Conservation (phyloP, 73 alveolate genomes). For the Paraurostyla sp. region DNA sequence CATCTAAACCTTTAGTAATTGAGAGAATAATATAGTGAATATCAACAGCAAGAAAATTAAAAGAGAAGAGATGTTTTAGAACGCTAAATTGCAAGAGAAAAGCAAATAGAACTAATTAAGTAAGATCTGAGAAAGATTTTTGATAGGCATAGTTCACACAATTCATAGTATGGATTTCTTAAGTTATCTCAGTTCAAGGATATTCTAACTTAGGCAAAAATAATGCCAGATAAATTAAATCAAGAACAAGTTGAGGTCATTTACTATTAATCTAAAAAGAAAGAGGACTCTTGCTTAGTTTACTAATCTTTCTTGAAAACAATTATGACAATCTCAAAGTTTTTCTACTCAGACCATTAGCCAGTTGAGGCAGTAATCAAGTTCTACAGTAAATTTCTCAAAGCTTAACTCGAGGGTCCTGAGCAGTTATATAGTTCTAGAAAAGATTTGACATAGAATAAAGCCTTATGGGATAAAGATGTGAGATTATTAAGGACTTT, state of each 20-base stretch:
- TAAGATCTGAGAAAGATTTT: background rate
- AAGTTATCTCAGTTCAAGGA: conserved; percentile 31
- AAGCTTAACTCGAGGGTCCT: background rate
- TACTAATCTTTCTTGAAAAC: conserved; percentile 35
- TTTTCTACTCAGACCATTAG: background rate
- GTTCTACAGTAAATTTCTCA: background rate
- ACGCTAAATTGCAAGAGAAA: background rate
- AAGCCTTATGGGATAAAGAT: conserved; percentile 38
- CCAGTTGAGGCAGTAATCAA: background rate
- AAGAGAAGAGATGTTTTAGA: conserved; percentile 15
- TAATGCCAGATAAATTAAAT: background rate
- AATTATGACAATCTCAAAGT: background rate
- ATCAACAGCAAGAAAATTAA: background rate
- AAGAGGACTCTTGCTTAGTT: conserved; percentile 26
- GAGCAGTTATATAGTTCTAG: background rate
- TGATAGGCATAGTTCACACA: conserved; percentile 35
- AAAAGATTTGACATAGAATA: background rate
- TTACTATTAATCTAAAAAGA: conserved; percentile 16
- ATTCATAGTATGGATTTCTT: conserved; percentile 11
- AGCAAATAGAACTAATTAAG: background rate
- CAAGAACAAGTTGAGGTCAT: conserved; percentile 35
- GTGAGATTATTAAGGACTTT: conserved; percentile 18
- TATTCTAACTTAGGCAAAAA: background rate
- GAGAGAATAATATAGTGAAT: conserved; percentile 5
- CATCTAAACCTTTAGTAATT: background rate